phyloP scores from a whole-genome alignment of 2,329 filamentous ascomycete genomes.

The Fusarium concolor region DNA sequence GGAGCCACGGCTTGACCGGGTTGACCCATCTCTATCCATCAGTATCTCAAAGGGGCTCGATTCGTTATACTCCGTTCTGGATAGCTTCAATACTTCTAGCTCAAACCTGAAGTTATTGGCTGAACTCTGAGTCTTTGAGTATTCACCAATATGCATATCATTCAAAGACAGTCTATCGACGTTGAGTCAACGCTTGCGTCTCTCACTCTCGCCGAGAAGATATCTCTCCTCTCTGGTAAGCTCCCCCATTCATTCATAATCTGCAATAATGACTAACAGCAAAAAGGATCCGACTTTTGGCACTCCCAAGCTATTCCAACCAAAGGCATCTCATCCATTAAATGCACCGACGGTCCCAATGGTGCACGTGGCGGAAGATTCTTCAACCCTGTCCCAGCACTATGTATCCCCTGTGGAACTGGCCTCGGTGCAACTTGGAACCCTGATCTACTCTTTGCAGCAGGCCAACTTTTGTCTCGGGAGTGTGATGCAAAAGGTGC shows the following conservation, averaged over 20 bases:
- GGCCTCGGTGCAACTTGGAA: conserved; percentile 54
- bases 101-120: not conserved
- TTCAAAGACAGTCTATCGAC: conserved; percentile 11
- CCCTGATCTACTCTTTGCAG: conserved; percentile 37
- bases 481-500: conserved; percentile 60
- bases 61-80: not conserved
- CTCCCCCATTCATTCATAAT: rapidly evolving
- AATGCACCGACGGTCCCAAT: conserved; percentile 33
- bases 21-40: not conserved
- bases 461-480: conserved; percentile 22
- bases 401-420: conserved; percentile 41
- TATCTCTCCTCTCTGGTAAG: conserved; percentile 18
- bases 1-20: not conserved
- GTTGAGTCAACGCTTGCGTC: conserved; percentile 20
- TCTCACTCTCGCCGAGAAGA: conserved; percentile 22
- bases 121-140: not conserved
- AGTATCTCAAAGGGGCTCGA: not conserved
- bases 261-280: not conserved
- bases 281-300: conserved; percentile 21
- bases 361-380: conserved; percentile 29
- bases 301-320: conserved; percentile 4
- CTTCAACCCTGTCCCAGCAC: conserved; percentile 25
- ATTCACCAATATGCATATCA: conserved; percentile 11
- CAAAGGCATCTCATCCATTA: not conserved
- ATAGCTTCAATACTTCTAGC: not conserved